Evolutionary conservation across 768 basidiomycete genomes (phyloP), one percentile per base, ranked within the genome.

Genomic region (Rhizopogon vulgaris): DNA sequence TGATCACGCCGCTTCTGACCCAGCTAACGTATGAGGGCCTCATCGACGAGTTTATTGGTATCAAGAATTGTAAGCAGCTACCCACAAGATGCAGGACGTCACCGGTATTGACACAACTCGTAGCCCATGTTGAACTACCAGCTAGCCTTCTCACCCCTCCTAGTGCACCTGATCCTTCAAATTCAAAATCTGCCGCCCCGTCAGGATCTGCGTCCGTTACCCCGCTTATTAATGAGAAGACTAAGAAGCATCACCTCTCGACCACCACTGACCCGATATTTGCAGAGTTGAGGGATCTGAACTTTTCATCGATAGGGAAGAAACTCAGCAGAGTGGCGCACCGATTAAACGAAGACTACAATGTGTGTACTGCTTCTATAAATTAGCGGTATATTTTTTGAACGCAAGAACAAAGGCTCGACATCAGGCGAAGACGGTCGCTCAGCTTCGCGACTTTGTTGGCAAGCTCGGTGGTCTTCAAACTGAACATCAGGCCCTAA

Each of bases 1-100:
- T 97, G 88, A 84, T 98, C 53, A 96, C 96, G 0, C 93, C 96
- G 1, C 74, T 98, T 47, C 79, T 95, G 41, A 98, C 96, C 2
- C 94, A 98, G 62, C 73, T 98, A 52, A 99, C 96, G 0, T 98
- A 98, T 59, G 88, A 98, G 65, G 96, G 96, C 17, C 83, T 99
- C 43, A 77, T 97, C 32, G 96, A 98, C 63, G 96, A 99, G 66
- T 71, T 92, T 34, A 75, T 96, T 42, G 89, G 91, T 0, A 85
- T 99, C 55, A 87, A 80, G 67, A 93, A 96, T 62, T 87, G 94
- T 92, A 60, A 53, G 85, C 69, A 9, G 52, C 18, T 25, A 24
- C 45, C n/a, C n/a, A 3, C 47, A 38, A 52, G 24, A 53, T 43
- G 45, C 18, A 2, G 32, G 30, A 12, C 17, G 27, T 22, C 22